Evolutionary conservation across 805 yeast genomes (phyloP).

Genomic region (Yarrowia alimentaria): DNA sequence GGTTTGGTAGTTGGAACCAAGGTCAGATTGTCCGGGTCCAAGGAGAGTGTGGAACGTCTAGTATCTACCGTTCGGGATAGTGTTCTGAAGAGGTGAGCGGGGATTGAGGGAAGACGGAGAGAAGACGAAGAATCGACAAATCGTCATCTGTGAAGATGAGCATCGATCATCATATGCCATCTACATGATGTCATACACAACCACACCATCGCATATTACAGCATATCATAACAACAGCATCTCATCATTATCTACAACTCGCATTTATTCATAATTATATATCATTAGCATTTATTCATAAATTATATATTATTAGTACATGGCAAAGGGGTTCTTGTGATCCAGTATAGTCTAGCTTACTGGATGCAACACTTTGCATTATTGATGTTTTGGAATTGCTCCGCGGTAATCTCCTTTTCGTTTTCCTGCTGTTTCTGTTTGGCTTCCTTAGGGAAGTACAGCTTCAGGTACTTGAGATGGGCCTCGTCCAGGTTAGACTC

Average conservation of each 20-base stretch:
- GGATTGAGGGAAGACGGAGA: too few relatives aligned
- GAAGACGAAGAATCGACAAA: too few relatives aligned
- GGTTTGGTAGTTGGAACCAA: constrained; percentile 9
- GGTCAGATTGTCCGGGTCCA: constrained; percentile 8
- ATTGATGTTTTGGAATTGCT: constrained; percentile 36
- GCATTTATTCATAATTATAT: too few relatives aligned
- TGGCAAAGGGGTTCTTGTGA: too few relatives aligned
- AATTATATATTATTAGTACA: not conserved
- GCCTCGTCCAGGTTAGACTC: constrained; percentile 57
- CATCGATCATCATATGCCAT: too few relatives aligned
- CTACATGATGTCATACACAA: too few relatives aligned
- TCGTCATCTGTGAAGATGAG: too few relatives aligned
- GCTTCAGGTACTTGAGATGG: constrained; percentile 52
- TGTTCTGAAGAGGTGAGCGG: too few relatives aligned
- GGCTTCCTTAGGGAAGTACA: constrained; percentile 64
- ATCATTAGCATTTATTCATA: not conserved
- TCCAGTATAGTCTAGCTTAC: constrained; percentile 21
- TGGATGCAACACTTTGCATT: constrained; percentile 26
- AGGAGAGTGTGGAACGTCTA: constrained; percentile 15
- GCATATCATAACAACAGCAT: too few relatives aligned
- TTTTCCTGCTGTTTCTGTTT: constrained; percentile 60
- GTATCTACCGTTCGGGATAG: constrained; percentile 8
- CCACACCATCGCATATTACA: too few relatives aligned
- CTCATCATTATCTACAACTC: too few relatives aligned
- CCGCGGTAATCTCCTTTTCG: constrained; percentile 48